A percentile compares a stretch with the other conserved stretches of the same genome.
Conservation (phyloP, 2,329 filamentous ascomycete genomes). For the Fusarium annulatum region DNA sequence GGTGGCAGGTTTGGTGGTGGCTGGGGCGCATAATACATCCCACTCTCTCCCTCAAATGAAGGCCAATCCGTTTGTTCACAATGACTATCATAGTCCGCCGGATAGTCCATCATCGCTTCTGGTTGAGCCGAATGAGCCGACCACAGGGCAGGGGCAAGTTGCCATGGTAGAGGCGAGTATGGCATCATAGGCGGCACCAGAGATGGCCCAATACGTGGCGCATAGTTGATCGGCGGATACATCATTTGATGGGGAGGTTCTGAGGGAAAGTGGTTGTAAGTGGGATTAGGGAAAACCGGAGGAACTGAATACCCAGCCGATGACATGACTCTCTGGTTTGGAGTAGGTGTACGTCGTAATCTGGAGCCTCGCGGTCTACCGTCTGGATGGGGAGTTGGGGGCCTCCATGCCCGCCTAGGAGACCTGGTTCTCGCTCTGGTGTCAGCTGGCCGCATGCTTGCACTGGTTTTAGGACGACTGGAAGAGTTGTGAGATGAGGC, state of each 20-base stretch:
- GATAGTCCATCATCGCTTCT: not conserved
- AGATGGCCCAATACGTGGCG: not conserved
- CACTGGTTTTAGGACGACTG: not conserved
- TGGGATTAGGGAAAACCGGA: not conserved
- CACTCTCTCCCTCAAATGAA: not conserved
- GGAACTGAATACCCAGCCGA: not conserved
- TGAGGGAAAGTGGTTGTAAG: not conserved
- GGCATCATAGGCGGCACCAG: constrained; percentile 8
- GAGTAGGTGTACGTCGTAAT: not conserved
- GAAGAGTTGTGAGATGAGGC: constrained; percentile 8
- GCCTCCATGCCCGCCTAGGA: constrained; percentile 11
- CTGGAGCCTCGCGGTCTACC: constrained; percentile 9
- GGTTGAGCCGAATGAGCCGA: not conserved
- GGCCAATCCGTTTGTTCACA: not conserved
- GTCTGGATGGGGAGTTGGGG: constrained; percentile 31
- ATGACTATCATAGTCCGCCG: not conserved
- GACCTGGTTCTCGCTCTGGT: constrained; percentile 1
- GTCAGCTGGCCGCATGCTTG: not conserved
- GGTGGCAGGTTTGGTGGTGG: not conserved
- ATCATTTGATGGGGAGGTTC: not conserved
- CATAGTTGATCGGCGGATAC: constrained; percentile 1
- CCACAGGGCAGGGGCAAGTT: constrained; percentile 7
- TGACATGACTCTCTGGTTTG: not conserved
- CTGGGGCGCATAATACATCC: not conserved
- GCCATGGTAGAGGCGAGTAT: constrained; percentile 15